phyloP scores from a whole-genome alignment of 2,329 filamentous ascomycete genomes.

The Xylogone sp. region DNA sequence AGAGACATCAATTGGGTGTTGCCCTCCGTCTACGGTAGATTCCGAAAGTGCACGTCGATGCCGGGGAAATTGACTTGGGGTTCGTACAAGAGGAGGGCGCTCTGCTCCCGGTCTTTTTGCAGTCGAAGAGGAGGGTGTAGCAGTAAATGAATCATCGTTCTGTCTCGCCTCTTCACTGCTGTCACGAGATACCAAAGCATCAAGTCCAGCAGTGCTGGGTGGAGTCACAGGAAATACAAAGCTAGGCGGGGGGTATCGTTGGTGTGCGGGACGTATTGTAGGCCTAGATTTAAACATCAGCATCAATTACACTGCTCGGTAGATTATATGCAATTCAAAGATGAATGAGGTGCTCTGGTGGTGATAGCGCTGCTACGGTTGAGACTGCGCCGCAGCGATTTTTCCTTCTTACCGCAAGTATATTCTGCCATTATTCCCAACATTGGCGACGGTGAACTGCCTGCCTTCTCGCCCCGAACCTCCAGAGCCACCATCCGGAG shows the following conservation, averaged over 20 bases:
- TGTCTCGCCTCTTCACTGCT: conserved; percentile 16
- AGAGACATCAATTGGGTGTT: conserved; percentile 42
- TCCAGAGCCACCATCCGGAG: conserved; percentile 56
- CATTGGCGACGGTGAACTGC: conserved; percentile 72
- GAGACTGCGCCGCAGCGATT: conserved; percentile 13
- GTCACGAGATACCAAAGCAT: conserved; percentile 34
- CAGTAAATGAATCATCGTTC: conserved; percentile 26
- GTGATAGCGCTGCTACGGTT: too few species aligned
- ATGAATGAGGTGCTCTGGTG: too few species aligned
- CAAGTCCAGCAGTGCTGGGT: conserved; percentile 54
- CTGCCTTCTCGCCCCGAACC: conserved; percentile 35
- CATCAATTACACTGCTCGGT: too few species aligned
- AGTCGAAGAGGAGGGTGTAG: conserved; percentile 24
- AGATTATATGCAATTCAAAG: too few species aligned
- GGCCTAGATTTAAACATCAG: conserved; percentile 41
- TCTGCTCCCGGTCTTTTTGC: conserved; percentile 37
- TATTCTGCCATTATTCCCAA: conserved; percentile 78
- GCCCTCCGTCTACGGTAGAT: conserved; percentile 69
- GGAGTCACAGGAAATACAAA: conserved; percentile 60
- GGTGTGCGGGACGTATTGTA: conserved; percentile 56
- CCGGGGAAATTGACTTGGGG: conserved; percentile 18
- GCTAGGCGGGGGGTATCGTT: conserved; percentile 57
- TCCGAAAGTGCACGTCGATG: conserved; percentile 70
- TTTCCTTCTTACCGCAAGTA: conserved; percentile 64
- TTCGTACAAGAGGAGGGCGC: conserved; percentile 13